phyloP scores from a whole-genome alignment of 2,329 filamentous ascomycete species.

The Cercospora sp. region DNA sequence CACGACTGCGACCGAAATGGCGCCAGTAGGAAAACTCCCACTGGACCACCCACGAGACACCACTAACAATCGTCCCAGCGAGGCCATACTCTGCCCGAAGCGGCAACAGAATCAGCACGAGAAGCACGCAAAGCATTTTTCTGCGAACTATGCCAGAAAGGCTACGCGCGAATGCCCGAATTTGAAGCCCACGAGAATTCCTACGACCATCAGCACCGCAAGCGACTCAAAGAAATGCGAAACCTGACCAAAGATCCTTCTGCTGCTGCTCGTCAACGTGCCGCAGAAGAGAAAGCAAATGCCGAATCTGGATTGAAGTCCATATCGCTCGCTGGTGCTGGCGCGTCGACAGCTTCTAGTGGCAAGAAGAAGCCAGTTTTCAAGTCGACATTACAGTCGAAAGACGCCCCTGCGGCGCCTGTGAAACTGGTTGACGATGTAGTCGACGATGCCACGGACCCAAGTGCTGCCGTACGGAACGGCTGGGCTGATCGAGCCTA shows the following conservation, averaged over 20 bases:
- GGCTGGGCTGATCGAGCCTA: slow-evolving; percentile 2
- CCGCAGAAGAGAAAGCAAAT: slow-evolving; percentile 57
- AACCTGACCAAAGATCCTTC: slow-evolving; percentile 73
- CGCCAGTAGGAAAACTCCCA: slow-evolving; percentile 5
- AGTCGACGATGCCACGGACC: neutral
- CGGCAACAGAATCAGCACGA: slow-evolving; percentile 63
- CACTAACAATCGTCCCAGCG: slow-evolving; percentile 27
- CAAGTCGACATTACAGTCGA: slow-evolving; percentile 31
- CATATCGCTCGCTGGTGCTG: slow-evolving; percentile 16
- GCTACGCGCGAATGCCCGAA: slow-evolving; percentile 92
- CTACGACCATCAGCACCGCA: slow-evolving; percentile 94
- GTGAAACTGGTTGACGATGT: neutral
- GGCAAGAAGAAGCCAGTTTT: slow-evolving; percentile 37
- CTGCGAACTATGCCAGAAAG: slow-evolving; percentile 86
- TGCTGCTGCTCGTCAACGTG: slow-evolving; percentile 64
- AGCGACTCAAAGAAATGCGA: slow-evolving; percentile 81
- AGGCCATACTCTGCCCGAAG: slow-evolving; percentile 33
- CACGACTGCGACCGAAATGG: neutral
- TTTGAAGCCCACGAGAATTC: slow-evolving; percentile 92
- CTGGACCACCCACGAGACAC: neutral
- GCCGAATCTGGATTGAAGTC: slow-evolving; percentile 62
- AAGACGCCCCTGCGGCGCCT: neutral
- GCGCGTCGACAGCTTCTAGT: neutral
- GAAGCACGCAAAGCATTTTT: slow-evolving; percentile 79
- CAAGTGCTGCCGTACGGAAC: slow-evolving; percentile 4